These are phyloP conservation scores for Rhinocladiella similis DNA, from an alignment of 2,329 filamentous ascomycete genomes.

Conservation along the genomic window DNA sequence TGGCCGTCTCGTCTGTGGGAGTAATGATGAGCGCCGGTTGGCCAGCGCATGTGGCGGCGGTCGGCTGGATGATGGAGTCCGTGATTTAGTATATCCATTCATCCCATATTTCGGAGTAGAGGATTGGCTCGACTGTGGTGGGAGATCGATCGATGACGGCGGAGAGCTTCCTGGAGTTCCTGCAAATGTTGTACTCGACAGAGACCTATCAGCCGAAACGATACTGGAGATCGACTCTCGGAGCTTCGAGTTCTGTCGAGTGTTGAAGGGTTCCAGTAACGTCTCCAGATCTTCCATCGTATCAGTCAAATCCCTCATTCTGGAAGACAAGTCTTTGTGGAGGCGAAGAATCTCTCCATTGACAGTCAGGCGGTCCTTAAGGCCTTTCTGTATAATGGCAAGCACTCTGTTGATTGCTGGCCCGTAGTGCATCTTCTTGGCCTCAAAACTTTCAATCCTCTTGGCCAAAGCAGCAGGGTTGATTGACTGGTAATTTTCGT, in stretches of 20 bases:
- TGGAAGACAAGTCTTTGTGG: conserved; percentile 80
- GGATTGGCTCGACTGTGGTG: conserved; percentile 53
- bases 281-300: conserved; percentile 77
- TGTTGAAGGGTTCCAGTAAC: conserved; percentile 68
- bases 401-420: conserved; percentile 90
- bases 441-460: conserved; percentile 90
- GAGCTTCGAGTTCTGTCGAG: conserved; percentile 68
- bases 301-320: conserved; percentile 73
- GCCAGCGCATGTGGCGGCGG: conserved; percentile 28
- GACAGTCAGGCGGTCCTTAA: conserved; percentile 90
- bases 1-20: conserved; percentile 24
- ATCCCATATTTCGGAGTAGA: conserved; percentile 42
- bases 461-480: conserved; percentile 71
- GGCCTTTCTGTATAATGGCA: conserved; percentile 91
- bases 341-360: conserved; percentile 92
- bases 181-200: conserved; percentile 66
- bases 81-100: conserved; percentile 28
- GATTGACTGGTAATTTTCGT: conserved; percentile 70
- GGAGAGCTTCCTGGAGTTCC: conserved; percentile 74
- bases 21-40: conserved; percentile 25
- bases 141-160: conserved; percentile 63
- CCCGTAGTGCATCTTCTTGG: conserved; percentile 91
- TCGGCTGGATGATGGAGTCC: conserved; percentile 43
- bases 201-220: conserved; percentile 73
- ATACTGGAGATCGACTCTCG: conserved; percentile 93